These are phyloP conservation scores for Solanum commersonii DNA, from an alignment of 257 asterid genomes.

Conservation along the genomic window DNA sequence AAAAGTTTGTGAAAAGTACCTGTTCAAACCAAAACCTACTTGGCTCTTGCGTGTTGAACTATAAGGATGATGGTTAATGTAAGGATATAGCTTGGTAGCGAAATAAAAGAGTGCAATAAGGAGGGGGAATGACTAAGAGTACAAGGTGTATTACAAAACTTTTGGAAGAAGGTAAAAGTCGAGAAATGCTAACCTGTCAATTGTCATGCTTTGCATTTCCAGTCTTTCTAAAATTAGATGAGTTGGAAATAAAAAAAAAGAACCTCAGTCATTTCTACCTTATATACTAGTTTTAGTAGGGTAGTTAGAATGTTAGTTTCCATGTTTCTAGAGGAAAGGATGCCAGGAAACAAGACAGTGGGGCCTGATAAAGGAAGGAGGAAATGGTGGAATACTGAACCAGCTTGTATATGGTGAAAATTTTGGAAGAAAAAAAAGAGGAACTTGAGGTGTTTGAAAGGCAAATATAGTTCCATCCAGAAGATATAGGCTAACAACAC, in stretches of 20 bases:
- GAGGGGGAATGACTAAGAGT: background rate
- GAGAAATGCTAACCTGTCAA: background rate
- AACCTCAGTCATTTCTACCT: background rate
- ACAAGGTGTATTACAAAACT: background rate
- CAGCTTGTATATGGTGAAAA: background rate
- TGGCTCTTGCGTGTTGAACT: background rate
- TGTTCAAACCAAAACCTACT: background rate
- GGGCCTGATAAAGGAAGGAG: background rate
- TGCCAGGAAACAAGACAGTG: background rate
- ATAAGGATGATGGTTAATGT: background rate
- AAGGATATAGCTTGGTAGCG: background rate
- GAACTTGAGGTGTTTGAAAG: background rate
- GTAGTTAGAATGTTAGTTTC: background rate
- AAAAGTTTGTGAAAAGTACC: background rate
- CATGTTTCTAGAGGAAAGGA: background rate
- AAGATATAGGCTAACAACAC: background rate
- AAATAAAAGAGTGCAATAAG: background rate
- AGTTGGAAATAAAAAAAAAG: background rate
- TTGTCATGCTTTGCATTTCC: background rate
- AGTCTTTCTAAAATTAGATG: background rate
- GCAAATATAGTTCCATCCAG: background rate
- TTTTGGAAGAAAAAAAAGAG: background rate
- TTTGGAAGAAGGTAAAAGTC: background rate
- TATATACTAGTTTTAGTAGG: background rate
- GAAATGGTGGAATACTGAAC: background rate